phyloP scores from a whole-genome alignment of 768 basidiomycete species.

The Mycena olivaceomarginata region DNA sequence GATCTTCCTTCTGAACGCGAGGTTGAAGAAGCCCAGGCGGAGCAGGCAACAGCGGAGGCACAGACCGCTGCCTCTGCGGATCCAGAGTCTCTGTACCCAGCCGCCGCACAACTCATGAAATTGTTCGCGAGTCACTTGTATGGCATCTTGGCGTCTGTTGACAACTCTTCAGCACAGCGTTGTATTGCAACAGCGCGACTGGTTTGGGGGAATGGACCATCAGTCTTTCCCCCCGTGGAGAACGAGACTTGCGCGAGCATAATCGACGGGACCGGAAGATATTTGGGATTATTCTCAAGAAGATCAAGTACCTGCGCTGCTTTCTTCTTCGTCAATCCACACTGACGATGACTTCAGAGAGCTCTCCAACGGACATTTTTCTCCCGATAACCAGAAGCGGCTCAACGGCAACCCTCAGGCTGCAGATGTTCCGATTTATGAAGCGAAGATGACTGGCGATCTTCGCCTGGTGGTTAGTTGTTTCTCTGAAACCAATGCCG shows the following conservation, averaged over 20 bases:
- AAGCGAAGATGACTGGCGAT: slow-evolving; percentile 80
- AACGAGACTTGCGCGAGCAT: slow-evolving; percentile 51
- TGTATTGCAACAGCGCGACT: slow-evolving; percentile 35
- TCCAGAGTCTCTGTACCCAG: slow-evolving; percentile 8
- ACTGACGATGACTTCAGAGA: slow-evolving; percentile 64
- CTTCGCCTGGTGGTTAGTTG: slow-evolving; percentile 68
- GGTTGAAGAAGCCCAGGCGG: slow-evolving; percentile 48
- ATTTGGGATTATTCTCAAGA: slow-evolving; percentile 72
- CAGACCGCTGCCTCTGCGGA: slow-evolving; percentile 43
- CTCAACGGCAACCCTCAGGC: slow-evolving; percentile 61
- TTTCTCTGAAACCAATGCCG: neutral
- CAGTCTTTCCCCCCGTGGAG: slow-evolving; percentile 55
- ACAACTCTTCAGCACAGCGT: slow-evolving; percentile 13
- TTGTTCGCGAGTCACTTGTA: slow-evolving; percentile 12
- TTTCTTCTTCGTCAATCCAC: neutral
- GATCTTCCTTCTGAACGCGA: slow-evolving; percentile 54
- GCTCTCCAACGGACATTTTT: slow-evolving; percentile 82
- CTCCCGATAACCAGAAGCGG: slow-evolving; percentile 79
- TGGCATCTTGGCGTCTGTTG: neutral
- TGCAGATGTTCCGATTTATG: slow-evolving; percentile 75
- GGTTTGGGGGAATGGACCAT: slow-evolving; percentile 61
- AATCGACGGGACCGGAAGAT: slow-evolving; percentile 57
- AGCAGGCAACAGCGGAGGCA: slow-evolving; percentile 67
- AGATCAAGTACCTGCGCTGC: slow-evolving; percentile 72
- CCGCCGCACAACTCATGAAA: slow-evolving; percentile 28